These are phyloP conservation scores for Hypoxylon lenormandii DNA, from an alignment of 495 filamentous ascomycete genomes.

Conservation along the genomic window DNA sequence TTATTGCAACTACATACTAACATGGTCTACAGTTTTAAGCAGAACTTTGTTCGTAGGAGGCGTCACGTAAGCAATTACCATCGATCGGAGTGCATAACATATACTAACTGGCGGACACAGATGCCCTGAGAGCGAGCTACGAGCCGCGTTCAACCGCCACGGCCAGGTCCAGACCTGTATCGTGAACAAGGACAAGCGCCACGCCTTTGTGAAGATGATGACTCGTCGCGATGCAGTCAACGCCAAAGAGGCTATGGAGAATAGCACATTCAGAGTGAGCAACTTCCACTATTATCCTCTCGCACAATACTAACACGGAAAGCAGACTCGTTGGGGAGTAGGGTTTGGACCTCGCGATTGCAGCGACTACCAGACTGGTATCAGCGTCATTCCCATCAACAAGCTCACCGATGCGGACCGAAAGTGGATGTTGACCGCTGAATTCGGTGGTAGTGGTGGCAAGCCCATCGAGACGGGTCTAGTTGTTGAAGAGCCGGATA, in stretches of 20 bases:
- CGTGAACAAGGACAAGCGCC: conserved; percentile 95
- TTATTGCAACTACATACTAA: conserved; percentile 35
- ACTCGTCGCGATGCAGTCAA: conserved; percentile 82
- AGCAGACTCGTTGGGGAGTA: conserved; percentile 93
- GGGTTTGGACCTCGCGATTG: conserved; percentile 97
- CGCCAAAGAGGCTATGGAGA: conserved; percentile 93
- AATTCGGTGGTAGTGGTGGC: conserved; percentile 92
- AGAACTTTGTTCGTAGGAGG: conserved; percentile 96
- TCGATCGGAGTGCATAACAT: conserved; percentile 27
- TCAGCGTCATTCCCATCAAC: conserved; percentile 91
- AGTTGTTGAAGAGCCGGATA: conserved; percentile 95
- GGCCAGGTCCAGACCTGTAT: conserved; percentile 96
- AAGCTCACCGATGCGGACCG: conserved; percentile 94
- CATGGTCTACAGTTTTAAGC: conserved; percentile 74
- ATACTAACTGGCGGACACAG: conserved; percentile 54
- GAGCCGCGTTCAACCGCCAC: conserved; percentile 78
- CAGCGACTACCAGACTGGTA: conserved; percentile 90
- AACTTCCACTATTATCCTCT: conserved; percentile 13
- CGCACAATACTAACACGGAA: conserved; percentile 35
- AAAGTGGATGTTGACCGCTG: conserved; percentile 96
- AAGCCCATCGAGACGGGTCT: conserved; percentile 81
- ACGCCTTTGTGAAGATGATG: conserved; percentile 99
- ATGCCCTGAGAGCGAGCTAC: conserved; percentile 82
- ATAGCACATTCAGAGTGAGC: conserved; percentile 82
- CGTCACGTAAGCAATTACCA: conserved; percentile 76